Conservation (phyloP, 2,329 filamentous ascomycete genomes). For the Phyllosticta ampelicida region DNA sequence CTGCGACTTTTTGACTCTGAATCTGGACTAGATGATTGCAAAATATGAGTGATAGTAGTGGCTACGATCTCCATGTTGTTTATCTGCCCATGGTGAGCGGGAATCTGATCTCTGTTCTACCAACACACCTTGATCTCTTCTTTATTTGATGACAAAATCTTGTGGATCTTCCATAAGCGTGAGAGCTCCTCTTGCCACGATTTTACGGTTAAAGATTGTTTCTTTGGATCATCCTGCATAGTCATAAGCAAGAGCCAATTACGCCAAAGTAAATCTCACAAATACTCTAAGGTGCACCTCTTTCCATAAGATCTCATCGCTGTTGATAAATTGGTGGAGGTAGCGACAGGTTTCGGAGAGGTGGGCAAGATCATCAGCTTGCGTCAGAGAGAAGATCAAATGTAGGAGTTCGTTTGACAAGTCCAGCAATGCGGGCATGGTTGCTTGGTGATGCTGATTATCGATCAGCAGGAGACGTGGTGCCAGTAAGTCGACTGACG, state of each 20-base stretch:
- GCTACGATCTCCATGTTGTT: constrained; percentile 25
- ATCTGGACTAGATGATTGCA: constrained; percentile 15
- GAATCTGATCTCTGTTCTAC: constrained; percentile 6
- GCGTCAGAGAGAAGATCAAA: not conserved
- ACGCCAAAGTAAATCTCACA: not conserved
- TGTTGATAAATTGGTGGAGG: constrained; percentile 5
- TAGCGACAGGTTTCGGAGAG: constrained; percentile 7
- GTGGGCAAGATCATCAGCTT: constrained; percentile 1
- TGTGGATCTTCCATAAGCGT: constrained; percentile 28
- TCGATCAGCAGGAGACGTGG: not conserved
- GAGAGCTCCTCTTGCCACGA: constrained; percentile 29
- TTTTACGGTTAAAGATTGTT: constrained; percentile 8
- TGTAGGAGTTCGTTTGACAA: constrained; percentile 11
- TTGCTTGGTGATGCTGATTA: not conserved
- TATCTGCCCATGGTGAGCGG: constrained; percentile 15
- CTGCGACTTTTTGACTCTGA: constrained; percentile 30
- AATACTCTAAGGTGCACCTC: constrained; percentile 4
- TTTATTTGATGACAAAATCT: constrained; percentile 35
- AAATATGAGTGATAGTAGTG: constrained; percentile 30
- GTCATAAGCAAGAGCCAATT: not conserved
- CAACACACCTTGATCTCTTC: constrained; percentile 28
- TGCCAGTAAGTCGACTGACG: not conserved
- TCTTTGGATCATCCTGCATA: constrained; percentile 13
- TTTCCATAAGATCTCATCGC: constrained; percentile 10
- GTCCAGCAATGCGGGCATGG: constrained; percentile 3